Percentiles rank a stretch among this genome's conserved stretches.
phyloP scores from a whole-genome alignment of 192 early-diverging fungal species.

The Pilobolus umbonatus region DNA sequence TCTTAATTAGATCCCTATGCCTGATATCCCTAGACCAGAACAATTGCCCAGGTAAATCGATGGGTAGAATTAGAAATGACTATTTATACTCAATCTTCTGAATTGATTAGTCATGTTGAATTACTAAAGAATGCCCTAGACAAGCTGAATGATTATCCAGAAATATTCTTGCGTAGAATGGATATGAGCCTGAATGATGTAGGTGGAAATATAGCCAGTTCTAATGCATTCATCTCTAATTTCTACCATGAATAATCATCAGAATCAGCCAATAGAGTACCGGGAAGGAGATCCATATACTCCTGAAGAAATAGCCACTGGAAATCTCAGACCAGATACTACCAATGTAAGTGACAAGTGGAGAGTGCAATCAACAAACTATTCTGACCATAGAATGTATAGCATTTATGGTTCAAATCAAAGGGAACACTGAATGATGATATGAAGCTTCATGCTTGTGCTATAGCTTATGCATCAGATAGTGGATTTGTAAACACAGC shows the following conservation, averaged over 20 bases:
- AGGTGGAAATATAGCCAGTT: not conserved
- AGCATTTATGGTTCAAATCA: constrained; percentile 54
- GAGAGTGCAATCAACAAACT: too few relatives aligned
- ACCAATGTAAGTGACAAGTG: not conserved
- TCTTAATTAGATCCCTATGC: constrained; percentile 13
- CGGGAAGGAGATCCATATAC: constrained; percentile 6
- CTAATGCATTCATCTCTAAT: not conserved
- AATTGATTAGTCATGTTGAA: constrained; percentile 1
- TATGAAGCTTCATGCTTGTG: constrained; percentile 52
- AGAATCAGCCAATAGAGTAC: constrained; percentile 26
- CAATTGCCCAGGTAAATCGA: constrained; percentile 16
- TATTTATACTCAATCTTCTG: not conserved
- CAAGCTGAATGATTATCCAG: constrained; percentile 5
- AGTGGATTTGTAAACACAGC: constrained; percentile 49
- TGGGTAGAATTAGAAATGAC: not conserved
- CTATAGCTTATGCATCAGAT: constrained; percentile 53
- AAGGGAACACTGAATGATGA: constrained; percentile 52
- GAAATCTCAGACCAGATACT: not conserved
- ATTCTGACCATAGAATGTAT: not conserved
- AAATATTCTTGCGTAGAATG: not conserved
- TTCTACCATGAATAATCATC: not conserved
- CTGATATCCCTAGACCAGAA: constrained; percentile 21
- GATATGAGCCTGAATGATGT: constrained; percentile 18
- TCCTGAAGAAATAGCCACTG: constrained; percentile 13
- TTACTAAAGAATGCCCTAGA: not conserved